Conservation (phyloP, 129 eudicot genomes). For the Arctium minus region DNA sequence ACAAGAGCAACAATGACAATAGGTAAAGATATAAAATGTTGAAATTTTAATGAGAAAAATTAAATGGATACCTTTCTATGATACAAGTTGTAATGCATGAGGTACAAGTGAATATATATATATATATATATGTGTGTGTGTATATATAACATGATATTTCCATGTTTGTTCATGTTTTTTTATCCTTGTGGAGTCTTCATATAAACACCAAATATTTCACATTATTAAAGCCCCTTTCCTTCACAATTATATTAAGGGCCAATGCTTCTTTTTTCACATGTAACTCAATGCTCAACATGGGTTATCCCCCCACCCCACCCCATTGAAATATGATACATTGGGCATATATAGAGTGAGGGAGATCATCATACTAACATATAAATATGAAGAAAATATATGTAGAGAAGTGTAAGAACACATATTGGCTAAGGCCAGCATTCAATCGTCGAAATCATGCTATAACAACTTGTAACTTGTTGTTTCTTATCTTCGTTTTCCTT, state of each 20-base stretch:
- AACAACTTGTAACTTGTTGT: background rate
- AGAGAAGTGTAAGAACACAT: slow-evolving; percentile 22
- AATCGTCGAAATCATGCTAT: slow-evolving; percentile 1
- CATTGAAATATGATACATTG: slow-evolving; percentile 1
- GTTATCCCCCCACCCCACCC: background rate
- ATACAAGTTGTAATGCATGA: background rate
- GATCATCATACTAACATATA: background rate
- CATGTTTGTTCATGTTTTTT: background rate
- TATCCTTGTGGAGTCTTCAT: background rate
- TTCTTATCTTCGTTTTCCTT: background rate
- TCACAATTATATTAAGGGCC: background rate
- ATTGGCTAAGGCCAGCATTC: slow-evolving; percentile 28
- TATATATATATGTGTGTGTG: background rate
- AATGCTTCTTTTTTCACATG: slow-evolving; percentile 5
- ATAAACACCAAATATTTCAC: background rate
- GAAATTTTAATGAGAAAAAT: no score
- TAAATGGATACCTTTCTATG: background rate
- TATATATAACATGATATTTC: background rate
- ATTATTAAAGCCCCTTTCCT: background rate
- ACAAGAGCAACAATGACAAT: no score
- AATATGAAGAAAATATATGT: slow-evolving; percentile 24
- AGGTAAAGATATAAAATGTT: no score
- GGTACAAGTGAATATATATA: background rate
- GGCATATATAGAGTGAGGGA: slow-evolving; percentile 6
- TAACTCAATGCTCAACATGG: slow-evolving; percentile 11